Evolutionary conservation across 2,329 filamentous ascomycete species (phyloP), one percentile per base, ranked within the genome.

Genomic region (Apiospora phragmitis): DNA sequence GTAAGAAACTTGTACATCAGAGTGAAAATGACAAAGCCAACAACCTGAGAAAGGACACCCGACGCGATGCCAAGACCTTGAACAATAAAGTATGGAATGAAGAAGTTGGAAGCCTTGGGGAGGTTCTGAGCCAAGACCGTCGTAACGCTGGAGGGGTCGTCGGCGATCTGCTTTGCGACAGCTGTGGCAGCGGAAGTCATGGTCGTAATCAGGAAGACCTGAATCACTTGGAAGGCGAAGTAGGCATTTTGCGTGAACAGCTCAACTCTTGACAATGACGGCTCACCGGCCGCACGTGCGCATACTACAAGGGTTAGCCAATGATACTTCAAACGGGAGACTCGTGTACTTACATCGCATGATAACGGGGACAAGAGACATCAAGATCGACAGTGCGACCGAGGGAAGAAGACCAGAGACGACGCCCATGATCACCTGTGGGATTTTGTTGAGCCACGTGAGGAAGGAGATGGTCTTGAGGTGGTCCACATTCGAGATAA

Each of bases 31-130:
- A 95, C 81, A 68, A 98, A 87, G 21, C 94, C 94, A 18, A 85
- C 83, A 0, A 87, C 79, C 75, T 97, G 94, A 2, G 97, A 85
- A 6, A 98, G 81, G 1, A 93, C 88, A 65, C 91, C 89, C 0
- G 93, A 88, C 4, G 94, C 92, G 72, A 95, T 90, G 1, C 91
- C 92, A 71, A 98, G 81, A 43, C 95, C 97, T 81, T 98, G 96
- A 3, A 99, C 89, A 42, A 98, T 90, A 74, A 99, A 97, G 83
- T 98, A 99, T 0, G 92, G 94, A 26, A 98, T 91, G 81, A 98
- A 99, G 79, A 98, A 97, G 82, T 97, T 98, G 72, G 94, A 95
- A 0, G 94, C 91, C 70, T 89, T 91, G 24, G 96, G 96, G 7
- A 99, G 85, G 71, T 93, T 92, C 21, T 85, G 77, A 0, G 94